Conservation (phyloP, 345 rosid genomes). For the Lepidium didymum region DNA sequence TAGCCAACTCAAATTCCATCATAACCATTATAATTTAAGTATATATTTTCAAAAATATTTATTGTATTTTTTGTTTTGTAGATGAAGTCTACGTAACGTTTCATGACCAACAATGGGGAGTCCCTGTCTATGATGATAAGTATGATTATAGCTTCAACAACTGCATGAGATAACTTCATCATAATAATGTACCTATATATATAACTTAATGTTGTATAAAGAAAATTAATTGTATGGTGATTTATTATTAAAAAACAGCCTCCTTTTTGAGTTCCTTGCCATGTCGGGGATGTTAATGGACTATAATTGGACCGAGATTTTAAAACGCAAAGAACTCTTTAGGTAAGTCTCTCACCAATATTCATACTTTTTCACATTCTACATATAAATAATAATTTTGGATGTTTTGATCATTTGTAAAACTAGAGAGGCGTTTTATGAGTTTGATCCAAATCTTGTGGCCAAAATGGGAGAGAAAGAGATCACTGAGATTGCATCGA, state of each 20-base stretch:
- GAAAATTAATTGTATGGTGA: neutral
- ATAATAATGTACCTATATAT: neutral
- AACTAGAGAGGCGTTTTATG: constrained; percentile 65
- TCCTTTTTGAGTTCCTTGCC: constrained; percentile 84
- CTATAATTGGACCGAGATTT: constrained; percentile 92
- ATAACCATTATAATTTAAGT: neutral
- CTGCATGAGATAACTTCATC: neutral
- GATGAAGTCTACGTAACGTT: constrained; percentile 77
- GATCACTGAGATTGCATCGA: constrained; percentile 59
- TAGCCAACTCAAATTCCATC: neutral
- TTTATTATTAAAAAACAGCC: constrained; percentile 32
- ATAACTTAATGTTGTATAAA: neutral
- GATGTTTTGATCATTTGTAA: neutral
- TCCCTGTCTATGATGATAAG: constrained; percentile 89
- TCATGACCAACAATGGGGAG: constrained; percentile 98
- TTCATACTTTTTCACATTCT: neutral
- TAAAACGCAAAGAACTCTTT: constrained; percentile 60
- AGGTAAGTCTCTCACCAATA: constrained; percentile 36
- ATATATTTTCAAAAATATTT: neutral
- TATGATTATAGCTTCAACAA: constrained; percentile 30
- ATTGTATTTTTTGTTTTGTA: constrained; percentile 24
- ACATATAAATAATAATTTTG: neutral
- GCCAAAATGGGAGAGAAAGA: constrained; percentile 85
- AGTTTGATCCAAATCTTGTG: constrained; percentile 67
- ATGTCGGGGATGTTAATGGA: constrained; percentile 96